Percentiles rank a stretch among this genome's conserved stretches.
Conservation (phyloP, 2,329 filamentous ascomycete species). For the Fusarium nurragi region DNA sequence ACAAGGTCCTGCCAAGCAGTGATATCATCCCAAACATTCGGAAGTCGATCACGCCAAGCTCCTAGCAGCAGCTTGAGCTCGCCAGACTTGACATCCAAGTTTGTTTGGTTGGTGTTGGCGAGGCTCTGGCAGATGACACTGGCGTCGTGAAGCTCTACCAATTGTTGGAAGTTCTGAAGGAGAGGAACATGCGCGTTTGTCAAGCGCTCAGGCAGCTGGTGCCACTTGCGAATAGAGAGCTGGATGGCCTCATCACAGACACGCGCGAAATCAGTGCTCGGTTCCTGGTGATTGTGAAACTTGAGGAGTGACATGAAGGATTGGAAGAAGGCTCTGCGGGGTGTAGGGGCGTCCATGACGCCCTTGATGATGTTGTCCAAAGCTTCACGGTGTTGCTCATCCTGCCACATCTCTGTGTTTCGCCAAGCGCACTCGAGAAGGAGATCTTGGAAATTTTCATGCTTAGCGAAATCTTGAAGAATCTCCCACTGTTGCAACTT, state of each 20-base stretch:
- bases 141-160: slow-evolving; percentile 97
- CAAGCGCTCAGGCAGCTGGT: slow-evolving; percentile 92
- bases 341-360: slow-evolving; percentile 96
- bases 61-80: slow-evolving; percentile 94
- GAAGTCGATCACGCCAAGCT: slow-evolving; percentile 93
- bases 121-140: slow-evolving; percentile 96
- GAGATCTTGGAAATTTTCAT: slow-evolving; percentile 97
- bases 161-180: slow-evolving; percentile 95
- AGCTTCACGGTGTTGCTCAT: slow-evolving; percentile 84
- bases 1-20: slow-evolving; percentile 99
- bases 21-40: slow-evolving; percentile 99
- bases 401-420: slow-evolving; percentile 94
- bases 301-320: slow-evolving; percentile 97
- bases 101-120: slow-evolving; percentile 81
- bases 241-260: slow-evolving; percentile 98
- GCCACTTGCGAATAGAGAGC: slow-evolving; percentile 97
- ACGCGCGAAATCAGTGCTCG: slow-evolving; percentile 80
- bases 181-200: slow-evolving; percentile 96
- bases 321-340: slow-evolving; percentile 94
- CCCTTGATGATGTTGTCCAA: slow-evolving; percentile 95
- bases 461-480: slow-evolving; percentile 95
- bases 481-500: slow-evolving; percentile 99
- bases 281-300: slow-evolving; percentile 88
- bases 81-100: slow-evolving; percentile 92
- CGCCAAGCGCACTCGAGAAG: slow-evolving; percentile 96